These are phyloP conservation scores for Gnaphalium uliginosum DNA, from an alignment of 129 eudicot genomes.

Conservation along the genomic window DNA sequence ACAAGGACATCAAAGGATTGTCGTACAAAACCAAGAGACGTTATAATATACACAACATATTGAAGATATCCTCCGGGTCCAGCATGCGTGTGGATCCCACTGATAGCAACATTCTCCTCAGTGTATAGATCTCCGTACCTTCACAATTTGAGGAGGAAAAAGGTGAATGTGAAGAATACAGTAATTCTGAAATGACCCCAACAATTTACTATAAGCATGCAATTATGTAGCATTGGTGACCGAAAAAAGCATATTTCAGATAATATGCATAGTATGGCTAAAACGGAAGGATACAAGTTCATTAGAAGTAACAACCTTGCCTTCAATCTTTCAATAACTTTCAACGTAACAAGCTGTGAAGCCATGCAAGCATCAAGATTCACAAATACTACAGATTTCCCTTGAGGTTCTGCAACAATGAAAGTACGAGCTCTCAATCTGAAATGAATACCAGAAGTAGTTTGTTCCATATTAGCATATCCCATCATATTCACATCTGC, in stretches of 20 bases:
- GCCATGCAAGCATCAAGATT: constrained; percentile 99
- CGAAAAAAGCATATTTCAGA: neutral
- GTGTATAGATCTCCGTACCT: constrained; percentile 92
- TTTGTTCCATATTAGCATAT: constrained; percentile 85
- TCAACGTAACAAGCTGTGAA: constrained; percentile 89
- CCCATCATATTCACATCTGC: constrained; percentile 91
- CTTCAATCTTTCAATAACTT: constrained; percentile 86
- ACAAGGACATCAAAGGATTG: constrained; percentile 94
- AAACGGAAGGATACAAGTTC: neutral
- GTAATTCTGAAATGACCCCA: neutral
- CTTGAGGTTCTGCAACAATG: constrained; percentile 51
- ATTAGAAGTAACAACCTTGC: constrained; percentile 52
- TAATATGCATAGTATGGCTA: neutral
- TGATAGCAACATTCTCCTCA: constrained; percentile 86
- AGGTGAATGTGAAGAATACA: neutral
- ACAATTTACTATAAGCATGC: neutral
- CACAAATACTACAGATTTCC: constrained; percentile 57
- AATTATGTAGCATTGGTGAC: neutral
- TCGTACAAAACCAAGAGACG: constrained; percentile 94
- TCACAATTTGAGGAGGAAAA: neutral
- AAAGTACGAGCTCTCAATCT: constrained; percentile 67
- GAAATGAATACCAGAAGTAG: constrained; percentile 87
- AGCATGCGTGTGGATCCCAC: constrained; percentile 98
- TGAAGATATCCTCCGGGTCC: constrained; percentile 99
- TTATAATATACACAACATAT: constrained; percentile 85